Percentiles rank a stretch among this genome's conserved stretches.
Conservation (phyloP, 2,329 filamentous ascomycete genomes). For the Nigrospora osmanthi region DNA sequence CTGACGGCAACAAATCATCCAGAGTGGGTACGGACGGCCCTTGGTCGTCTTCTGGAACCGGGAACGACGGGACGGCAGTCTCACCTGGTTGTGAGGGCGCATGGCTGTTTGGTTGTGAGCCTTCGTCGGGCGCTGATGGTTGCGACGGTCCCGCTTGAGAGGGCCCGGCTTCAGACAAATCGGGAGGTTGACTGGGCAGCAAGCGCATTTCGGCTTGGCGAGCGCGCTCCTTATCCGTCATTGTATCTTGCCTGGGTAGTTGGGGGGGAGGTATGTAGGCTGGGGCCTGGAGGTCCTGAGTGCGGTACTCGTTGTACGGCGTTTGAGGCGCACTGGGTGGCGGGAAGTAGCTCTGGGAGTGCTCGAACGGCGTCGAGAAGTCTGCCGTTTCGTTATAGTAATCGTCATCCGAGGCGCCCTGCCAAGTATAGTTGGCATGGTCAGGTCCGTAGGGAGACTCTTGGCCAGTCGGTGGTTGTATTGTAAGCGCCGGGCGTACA, state of each 20-base stretch:
- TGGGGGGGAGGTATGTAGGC: conserved; percentile 54
- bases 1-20: conserved; percentile 29
- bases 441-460: conserved; percentile 9
- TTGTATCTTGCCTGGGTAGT: conserved; percentile 47
- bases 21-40: conserved; percentile 36
- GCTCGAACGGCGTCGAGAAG: conserved; percentile 7
- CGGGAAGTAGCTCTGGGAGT: conserved; percentile 16
- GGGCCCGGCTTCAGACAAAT: conserved; percentile 14
- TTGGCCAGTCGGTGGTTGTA: conserved; percentile 12
- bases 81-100: neutral
- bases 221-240: conserved; percentile 77
- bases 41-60: conserved; percentile 14
- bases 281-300: conserved; percentile 26
- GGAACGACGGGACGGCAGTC: conserved; percentile 9
- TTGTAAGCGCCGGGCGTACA: conserved; percentile 10
- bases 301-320: conserved; percentile 22
- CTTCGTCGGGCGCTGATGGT: conserved; percentile 12
- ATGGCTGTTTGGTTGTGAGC: conserved; percentile 2
- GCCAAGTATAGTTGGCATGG: conserved; percentile 19
- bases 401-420: conserved; percentile 19
- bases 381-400: conserved; percentile 10
- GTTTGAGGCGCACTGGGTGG: conserved; percentile 19
- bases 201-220: conserved; percentile 70
- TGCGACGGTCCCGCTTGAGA: conserved; percentile 32
- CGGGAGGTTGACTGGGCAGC: conserved; percentile 70